Conservation (phyloP, 352 stramenopile species). For the Phytophthora tentaculata region DNA sequence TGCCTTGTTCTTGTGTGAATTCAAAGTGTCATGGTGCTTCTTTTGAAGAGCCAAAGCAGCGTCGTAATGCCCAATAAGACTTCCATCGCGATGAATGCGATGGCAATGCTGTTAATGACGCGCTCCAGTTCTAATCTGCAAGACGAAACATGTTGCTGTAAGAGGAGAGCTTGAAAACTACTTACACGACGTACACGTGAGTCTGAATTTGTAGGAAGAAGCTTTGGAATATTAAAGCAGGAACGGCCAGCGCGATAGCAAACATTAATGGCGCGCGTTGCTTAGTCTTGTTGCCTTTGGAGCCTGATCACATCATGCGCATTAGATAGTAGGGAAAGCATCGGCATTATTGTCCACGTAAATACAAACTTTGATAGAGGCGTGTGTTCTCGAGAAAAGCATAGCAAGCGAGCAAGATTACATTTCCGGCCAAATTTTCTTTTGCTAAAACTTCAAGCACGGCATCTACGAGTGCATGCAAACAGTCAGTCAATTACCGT, state of each 20-base stretch:
- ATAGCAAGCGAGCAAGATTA: conserved; percentile 73
- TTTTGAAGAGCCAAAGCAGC: conserved; percentile 38
- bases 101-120: conserved; percentile 65
- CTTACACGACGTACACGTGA: conserved; percentile 78
- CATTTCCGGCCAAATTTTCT: conserved; percentile 59
- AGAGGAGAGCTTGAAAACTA: too few species aligned
- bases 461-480: conserved; percentile 33
- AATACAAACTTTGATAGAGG: conserved; percentile 66
- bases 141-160: not conserved
- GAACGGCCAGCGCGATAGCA: conserved; percentile 56
- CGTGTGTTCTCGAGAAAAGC: conserved; percentile 58
- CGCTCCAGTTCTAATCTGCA: conserved; percentile 63
- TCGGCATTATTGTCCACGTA: too few species aligned
- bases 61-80: conserved; percentile 54
- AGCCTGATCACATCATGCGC: conserved; percentile 38
- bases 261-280: conserved; percentile 65
- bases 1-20: not conserved
- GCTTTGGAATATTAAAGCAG: conserved; percentile 68
- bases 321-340: too few species aligned
- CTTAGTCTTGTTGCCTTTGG: conserved; percentile 85
- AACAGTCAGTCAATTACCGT: too few species aligned
- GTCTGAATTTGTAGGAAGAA: conserved; percentile 83
- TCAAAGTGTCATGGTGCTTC: not conserved
- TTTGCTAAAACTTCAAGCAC: conserved; percentile 59
- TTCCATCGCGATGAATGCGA: conserved; percentile 65